Evolutionary conservation across 2,329 filamentous ascomycete genomes (phyloP).

Genomic region (Hymenoscyphus fraxineus): DNA sequence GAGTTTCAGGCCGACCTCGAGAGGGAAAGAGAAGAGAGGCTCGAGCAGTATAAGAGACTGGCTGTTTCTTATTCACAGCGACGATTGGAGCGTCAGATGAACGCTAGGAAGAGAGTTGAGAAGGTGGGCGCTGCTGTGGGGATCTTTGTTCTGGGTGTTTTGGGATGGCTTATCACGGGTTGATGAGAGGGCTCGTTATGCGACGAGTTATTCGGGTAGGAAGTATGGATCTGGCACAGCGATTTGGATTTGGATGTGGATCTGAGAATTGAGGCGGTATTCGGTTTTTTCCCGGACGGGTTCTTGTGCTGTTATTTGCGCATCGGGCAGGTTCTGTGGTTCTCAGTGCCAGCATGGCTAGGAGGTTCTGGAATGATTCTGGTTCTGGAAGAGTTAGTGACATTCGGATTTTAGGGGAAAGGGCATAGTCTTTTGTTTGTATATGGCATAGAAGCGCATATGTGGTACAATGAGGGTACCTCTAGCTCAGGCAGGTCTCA

Average conservation of each 20-base stretch:
- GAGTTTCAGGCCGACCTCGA: background rate
- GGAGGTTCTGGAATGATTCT: too few species aligned
- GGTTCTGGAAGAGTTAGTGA: too few species aligned
- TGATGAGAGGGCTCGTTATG: background rate
- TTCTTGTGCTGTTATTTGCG: too few species aligned
- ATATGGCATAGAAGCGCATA: too few species aligned
- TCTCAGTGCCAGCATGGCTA: too few species aligned
- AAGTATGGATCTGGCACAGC: background rate
- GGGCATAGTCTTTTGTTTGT: too few species aligned
- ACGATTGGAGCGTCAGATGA: background rate
- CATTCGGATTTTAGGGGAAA: too few species aligned
- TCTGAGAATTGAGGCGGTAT: background rate
- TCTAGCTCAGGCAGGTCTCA: background rate
- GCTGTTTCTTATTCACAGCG: background rate
- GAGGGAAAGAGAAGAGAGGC: background rate
- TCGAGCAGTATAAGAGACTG: background rate
- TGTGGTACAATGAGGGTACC: background rate
- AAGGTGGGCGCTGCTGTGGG: constrained; percentile 4
- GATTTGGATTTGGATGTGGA: background rate
- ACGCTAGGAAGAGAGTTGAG: constrained; percentile 4
- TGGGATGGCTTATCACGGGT: background rate
- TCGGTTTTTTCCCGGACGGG: too few species aligned
- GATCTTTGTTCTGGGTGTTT: constrained; percentile 1
- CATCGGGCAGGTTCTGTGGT: too few species aligned
- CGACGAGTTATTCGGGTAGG: background rate